Evolutionary conservation across 1,139 yeast genomes (phyloP), one percentile per base, ranked within the genome.

Genomic region (Nakaseomyces uthaithaninus): DNA sequence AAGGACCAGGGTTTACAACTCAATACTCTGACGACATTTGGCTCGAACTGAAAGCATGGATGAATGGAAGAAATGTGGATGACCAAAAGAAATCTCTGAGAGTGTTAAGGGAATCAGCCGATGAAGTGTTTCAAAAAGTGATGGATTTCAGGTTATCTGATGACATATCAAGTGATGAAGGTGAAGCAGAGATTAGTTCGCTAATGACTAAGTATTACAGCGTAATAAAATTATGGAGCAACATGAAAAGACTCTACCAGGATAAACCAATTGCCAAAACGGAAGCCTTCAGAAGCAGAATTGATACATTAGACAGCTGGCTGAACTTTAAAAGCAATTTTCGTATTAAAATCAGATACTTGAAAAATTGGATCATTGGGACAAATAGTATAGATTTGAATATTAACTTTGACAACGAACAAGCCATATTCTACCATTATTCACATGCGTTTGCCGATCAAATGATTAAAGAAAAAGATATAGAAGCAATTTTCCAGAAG

Each of bases 281-380:
- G 9, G 72, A 70, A 3, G 86, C 74, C 36, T 87, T 89, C 53
- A 74, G 71, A 37, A 67, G 71, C 38, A 69, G 85, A 34, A 65
- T 85, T 5, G 91, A 83, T 46, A 89, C 95, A 0, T 68, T 91
- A 43, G 78, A 76, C 34, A 82, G 96, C 0, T 89, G 96, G 96
- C 68, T 74, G 19, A 77, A 87, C 11, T 77, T 85, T 27, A 78
- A 89, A 0, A 75, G 72, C 40, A 81, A 89, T 1, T 76, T 91
- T 24, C 69, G 71, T 37, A 63, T 76, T 38, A 89, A 75, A 49
- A 63, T 75, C 1, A 59, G 63, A 19, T 69, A 75, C 3, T 60
- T 81, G 46, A 68, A 69, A 44, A 57, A 68, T 27, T 81, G 87
- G 87, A 84, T 87, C 1, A 22, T 38, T 5, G 95, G 95, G 4